phyloP scores from a whole-genome alignment of 1,284 basidiomycete species.

The Papiliotrema laurentii region DNA sequence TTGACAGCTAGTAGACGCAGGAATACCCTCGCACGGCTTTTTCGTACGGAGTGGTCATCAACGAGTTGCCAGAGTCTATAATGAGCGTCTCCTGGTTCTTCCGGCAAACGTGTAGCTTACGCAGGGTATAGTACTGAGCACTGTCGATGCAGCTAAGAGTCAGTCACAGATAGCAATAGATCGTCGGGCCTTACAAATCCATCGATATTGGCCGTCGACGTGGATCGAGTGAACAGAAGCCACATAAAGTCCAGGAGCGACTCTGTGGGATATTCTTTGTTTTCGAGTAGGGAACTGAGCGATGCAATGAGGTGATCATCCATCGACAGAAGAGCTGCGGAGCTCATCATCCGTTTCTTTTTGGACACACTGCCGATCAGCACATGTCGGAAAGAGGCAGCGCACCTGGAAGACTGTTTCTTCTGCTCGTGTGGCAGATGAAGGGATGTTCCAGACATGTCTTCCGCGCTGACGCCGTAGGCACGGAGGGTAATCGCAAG shows the following conservation, averaged over 20 bases:
- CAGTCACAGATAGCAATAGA: slow-evolving; percentile 12
- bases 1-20: slow-evolving; percentile 35
- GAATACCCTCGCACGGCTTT: slow-evolving; percentile 22
- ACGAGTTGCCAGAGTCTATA: slow-evolving; percentile 34
- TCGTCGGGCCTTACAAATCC: slow-evolving; percentile 21
- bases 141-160: slow-evolving; percentile 11
- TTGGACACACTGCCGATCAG: slow-evolving; percentile 12
- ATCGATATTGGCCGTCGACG: slow-evolving; percentile 21
- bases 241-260: slow-evolving; percentile 36
- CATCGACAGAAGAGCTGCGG: slow-evolving; percentile 10
- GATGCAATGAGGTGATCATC: slow-evolving; percentile 19
- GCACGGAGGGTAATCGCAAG: slow-evolving; percentile 23
- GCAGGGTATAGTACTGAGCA: slow-evolving; percentile 14
- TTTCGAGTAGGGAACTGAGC: slow-evolving; percentile 14
- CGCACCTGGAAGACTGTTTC: slow-evolving; percentile 19
- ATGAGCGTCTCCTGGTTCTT: neutral
- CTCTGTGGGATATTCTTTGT: slow-evolving; percentile 14
- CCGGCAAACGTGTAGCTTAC: neutral
- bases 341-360: slow-evolving; percentile 8
- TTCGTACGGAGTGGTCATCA: slow-evolving; percentile 16
- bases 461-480: slow-evolving; percentile 20
- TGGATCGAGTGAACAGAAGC: slow-evolving; percentile 30
- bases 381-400: neutral
- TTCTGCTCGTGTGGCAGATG: slow-evolving; percentile 4
- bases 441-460: slow-evolving; percentile 16